phyloP scores from a whole-genome alignment of 768 basidiomycete genomes.

The Russula brevipes region DNA sequence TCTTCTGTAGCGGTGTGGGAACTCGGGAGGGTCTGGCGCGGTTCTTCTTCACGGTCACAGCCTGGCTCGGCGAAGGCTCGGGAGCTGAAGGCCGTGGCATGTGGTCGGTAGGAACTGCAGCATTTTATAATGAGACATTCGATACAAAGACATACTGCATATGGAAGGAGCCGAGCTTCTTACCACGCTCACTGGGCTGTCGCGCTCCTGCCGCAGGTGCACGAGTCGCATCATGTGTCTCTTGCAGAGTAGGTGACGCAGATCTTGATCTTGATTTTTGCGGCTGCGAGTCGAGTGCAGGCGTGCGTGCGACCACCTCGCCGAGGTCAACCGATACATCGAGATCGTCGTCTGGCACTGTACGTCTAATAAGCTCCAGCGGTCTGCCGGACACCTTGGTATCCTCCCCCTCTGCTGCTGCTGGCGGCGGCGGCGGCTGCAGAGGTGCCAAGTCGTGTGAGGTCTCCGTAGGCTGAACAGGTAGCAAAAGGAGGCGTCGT shows the following conservation, averaged over 20 bases:
- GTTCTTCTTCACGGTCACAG: slow-evolving; percentile 17
- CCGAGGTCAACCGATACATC: slow-evolving; percentile 15
- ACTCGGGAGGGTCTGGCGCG: background rate
- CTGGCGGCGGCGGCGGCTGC: background rate
- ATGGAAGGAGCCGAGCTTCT: too few relatives aligned
- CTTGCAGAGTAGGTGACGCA: background rate
- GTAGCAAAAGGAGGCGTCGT: background rate
- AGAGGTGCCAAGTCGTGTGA: background rate
- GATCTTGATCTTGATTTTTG: background rate
- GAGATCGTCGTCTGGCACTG: background rate
- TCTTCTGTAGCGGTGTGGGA: background rate
- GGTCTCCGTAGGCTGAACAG: slow-evolving; percentile 1
- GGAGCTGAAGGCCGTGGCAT: background rate
- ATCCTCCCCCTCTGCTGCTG: background rate
- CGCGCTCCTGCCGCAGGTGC: background rate
- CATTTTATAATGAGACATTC: background rate
- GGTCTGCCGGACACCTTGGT: background rate
- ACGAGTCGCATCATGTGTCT: background rate
- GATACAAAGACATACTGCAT: background rate
- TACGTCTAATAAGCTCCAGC: background rate
- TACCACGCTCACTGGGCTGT: slow-evolving; percentile 1
- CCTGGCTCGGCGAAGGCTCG: background rate
- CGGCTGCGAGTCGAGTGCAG: background rate
- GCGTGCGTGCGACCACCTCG: slow-evolving; percentile 5
- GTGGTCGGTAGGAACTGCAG: background rate